phyloP scores from a whole-genome alignment of 148 eudicot genomes.

The Chenopodium quinoa region DNA sequence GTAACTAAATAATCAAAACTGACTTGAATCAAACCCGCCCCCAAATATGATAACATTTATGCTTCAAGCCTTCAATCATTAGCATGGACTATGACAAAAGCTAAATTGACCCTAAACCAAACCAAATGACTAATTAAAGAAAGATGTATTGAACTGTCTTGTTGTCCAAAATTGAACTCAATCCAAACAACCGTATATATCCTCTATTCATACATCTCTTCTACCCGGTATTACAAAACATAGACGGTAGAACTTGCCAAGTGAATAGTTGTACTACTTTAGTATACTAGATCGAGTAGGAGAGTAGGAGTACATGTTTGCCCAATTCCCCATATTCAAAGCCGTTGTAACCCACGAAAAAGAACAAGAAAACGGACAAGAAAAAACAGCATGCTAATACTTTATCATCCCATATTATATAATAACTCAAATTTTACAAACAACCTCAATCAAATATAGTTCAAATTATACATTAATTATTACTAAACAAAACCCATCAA shows the following conservation, averaged over 20 bases:
- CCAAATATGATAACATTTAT: too few species aligned
- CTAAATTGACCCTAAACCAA: too few species aligned
- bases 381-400: not conserved
- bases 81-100: too few species aligned
- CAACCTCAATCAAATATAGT: not conserved
- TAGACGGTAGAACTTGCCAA: not conserved
- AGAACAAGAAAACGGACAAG: not conserved
- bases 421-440: not conserved
- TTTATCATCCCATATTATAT: not conserved
- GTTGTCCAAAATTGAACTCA: too few species aligned
- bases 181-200: too few species aligned
- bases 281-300: not conserved
- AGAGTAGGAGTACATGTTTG: not conserved
- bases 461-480: not conserved
- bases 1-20: too few species aligned
- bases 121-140: too few species aligned
- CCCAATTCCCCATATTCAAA: not conserved
- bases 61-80: too few species aligned
- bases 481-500: conserved; percentile 2
- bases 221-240: too few species aligned
- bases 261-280: not conserved
- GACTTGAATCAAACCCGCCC: too few species aligned
- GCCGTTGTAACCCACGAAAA: not conserved
- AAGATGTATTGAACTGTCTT: too few species aligned
- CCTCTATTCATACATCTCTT: too few species aligned